Percentiles rank a stretch among this genome's conserved stretches.
These are phyloP conservation scores for Bacidia rubella DNA, from an alignment of 495 filamentous ascomycete species.

Conservation along the genomic window DNA sequence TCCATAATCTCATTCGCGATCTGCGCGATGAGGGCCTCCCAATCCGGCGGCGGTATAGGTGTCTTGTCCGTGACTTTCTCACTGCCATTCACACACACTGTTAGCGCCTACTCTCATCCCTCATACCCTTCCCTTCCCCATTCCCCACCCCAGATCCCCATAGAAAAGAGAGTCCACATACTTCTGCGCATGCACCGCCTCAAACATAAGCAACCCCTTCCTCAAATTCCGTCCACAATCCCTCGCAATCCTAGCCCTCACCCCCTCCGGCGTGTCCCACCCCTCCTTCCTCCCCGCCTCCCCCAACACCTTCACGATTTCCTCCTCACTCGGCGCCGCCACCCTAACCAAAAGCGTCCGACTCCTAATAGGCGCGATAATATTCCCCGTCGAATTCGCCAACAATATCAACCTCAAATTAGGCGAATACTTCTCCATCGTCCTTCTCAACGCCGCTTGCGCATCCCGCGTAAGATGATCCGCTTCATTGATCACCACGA, in stretches of 20 bases:
- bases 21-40: constrained; percentile 78
- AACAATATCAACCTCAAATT: constrained; percentile 83
- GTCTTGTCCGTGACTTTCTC: constrained; percentile 83
- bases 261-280: constrained; percentile 50
- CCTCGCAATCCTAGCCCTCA: constrained; percentile 74
- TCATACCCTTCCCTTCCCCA: constrained; percentile 19
- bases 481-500: constrained; percentile 98
- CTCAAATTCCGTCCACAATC: constrained; percentile 88
- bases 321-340: constrained; percentile 69
- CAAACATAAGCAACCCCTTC: constrained; percentile 83
- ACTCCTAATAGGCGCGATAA: constrained; percentile 89
- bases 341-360: constrained; percentile 83
- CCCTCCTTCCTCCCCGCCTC: constrained; percentile 64
- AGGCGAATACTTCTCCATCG: constrained; percentile 98
- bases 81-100: too few species aligned
- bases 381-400: constrained; percentile 90
- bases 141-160: too few species aligned
- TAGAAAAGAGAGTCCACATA: constrained; percentile 26
- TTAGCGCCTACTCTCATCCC: too few species aligned
- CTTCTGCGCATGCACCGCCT: constrained; percentile 95
- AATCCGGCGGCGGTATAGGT: constrained; percentile 85
- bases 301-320: constrained; percentile 68
- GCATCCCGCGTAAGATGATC: constrained; percentile 89
- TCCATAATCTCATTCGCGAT: constrained; percentile 83
- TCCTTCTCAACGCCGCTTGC: constrained; percentile 84